Base-by-base conservation (phyloP, 139 green algal genomes). In the Chlorella sp. region DNA sequence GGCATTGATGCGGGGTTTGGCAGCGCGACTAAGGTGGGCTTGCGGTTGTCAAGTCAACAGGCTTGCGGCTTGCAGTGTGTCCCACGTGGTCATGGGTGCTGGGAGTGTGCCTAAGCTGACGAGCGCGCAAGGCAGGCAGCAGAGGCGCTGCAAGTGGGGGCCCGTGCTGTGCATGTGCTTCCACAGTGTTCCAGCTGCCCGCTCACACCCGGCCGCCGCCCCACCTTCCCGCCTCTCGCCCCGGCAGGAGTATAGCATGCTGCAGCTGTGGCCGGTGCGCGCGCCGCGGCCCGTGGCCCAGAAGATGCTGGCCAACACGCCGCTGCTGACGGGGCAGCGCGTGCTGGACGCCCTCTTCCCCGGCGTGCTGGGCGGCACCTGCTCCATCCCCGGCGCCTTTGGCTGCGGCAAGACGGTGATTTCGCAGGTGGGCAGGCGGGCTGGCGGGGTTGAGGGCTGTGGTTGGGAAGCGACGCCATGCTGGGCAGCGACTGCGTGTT, bases 331-430 rank as follows among this genome's bases (percentile, higher is more conserved):
- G 0, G 97, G 97, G 13, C 97, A 99, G 93, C 92, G 97, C 64
- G 96, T 99, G 76, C 93, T 99, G 88, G 97, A 99, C 82, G 94
- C 92, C 0, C 94, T 99, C 17, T 99, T 99, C 92, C 97, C 97
- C 38, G 97, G 94, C n/a, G 97, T 99, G 51, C 93, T 98, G 75
- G 97, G 97, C 46, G 97, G 97, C 43, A 99, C 97, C 28, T 99
- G 97, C 88, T 93, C 96, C 86, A 99, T 99, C 77, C 97, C 97
- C 20, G 97, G 97, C 62, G 97, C 97, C 16, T 99, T 99, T 84
- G 97, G 97, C 24, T 99, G 97, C 89, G 97, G 97, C 82, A 99
- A 99, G 92, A 99, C 97, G 30, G 97, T 99, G 74, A 99, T 99
- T 85, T 97, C 90, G 32, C 97, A 99, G 89, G 80, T 86, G 84